Base-by-base conservation (phyloP, 805 yeast genomes). In the Kregervanrija delftensis region DNA sequence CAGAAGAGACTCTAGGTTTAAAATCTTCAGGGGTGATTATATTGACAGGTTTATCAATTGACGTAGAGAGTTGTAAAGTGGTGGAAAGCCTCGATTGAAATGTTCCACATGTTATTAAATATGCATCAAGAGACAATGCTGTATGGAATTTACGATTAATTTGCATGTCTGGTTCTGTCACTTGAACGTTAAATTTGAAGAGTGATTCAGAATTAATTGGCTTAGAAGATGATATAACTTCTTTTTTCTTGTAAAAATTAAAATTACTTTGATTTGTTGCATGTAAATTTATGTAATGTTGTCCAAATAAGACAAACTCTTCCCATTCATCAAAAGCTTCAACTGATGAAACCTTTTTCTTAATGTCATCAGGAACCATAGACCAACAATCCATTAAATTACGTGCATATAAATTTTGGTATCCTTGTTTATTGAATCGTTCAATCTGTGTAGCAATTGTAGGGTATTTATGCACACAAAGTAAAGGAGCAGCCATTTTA, bases 281-380 rank as follows among this genome's bases (percentile, higher is more conserved):
- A 60, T 83, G 89, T 2, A 81, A 67, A 35, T 83, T 68, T 33
- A 80, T 67, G 55, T 86, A 86, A 58, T 86, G 93, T 54, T 84
- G 91, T 46, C 86, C 77, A 55, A 83, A 86, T 11, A 83, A 56
- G 30, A 80, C 72, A 50, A 86, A 85, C 60, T 86, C 95, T 63
- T 86, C 95, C 77, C 86, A 76, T 63, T 86, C 95, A 59, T 86
- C 95, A 61, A 86, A 86, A 3, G 76, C 75, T 57, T 86, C 95
- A 15, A 83, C 68, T 1, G 56, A 39, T 13, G 67, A 68, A 8
- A 86, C 71, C 35, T 61, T 58, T 0, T 44, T 37, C 52, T 74
- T 76, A 5, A 64, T 56, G 1, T 64, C 66, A 4, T 69, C 59
- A 1, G 81, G 64, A 15, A 72, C 59, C 8, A 64, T 51, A 11